Evolutionary conservation across 495 filamentous ascomycete species (phyloP), one percentile per base, ranked within the genome.

Genomic region (Daldinia loculata): DNA sequence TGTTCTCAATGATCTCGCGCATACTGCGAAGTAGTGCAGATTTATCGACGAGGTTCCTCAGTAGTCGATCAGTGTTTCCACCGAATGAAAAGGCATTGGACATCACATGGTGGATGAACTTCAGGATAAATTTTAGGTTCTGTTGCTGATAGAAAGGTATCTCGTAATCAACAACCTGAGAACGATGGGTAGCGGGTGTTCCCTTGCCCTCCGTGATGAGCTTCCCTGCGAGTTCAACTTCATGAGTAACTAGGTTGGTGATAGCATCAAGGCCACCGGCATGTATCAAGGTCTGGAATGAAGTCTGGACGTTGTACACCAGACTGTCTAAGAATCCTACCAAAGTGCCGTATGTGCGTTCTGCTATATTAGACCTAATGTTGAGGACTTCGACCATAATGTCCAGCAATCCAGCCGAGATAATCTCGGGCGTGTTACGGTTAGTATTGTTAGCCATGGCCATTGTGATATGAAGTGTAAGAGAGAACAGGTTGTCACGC

Each of bases 61-160:
- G 80, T 17, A 97, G 80, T 34, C 96, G 90, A 75, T 98, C 95
- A 58, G 93, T 92, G 64, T 93, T 94, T 58, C 91, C 92, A 63
- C 90, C 91, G 41, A 80, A 82, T 2, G 79, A 76, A 59, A 79
- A 83, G 38, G 87, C 89, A 77, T 93, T 91, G 9, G 90, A 86
- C 92, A 98, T 95, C 83, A 97, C 89, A 78, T 98, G 94, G 71
- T 95, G 93, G 72, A 97, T 92, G 75, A 98, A 97, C 76, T 96
- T 97, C 81, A 98, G 93, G 52, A 98, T 85, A 89, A 92, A 94
- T 66, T 95, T 94, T 15, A 98, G 84, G 7, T 92, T 92, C 79
- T 97, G 92, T 74, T 98, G 95, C 66, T 95, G 91, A 76, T 92
- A 91, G 76, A 90, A 97, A 0, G 94, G 92, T 62, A 98, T 94